These are phyloP conservation scores for Madurella fahalii DNA, from an alignment of 2,329 filamentous ascomycete genomes.

Conservation along the genomic window DNA sequence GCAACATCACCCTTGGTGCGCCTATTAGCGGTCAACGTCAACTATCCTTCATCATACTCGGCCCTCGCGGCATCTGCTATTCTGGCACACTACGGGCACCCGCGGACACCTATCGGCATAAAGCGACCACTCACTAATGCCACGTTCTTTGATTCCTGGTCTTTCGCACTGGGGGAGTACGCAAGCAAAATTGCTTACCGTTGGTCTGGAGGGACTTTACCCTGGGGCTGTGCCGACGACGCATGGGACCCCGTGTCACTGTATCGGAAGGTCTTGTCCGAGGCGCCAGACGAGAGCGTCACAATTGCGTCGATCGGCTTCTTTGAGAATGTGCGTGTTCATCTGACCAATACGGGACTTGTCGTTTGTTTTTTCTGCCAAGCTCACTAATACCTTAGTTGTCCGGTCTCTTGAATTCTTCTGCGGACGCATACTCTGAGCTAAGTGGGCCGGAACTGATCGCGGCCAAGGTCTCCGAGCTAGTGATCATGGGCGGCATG, in stretches of 20 bases:
- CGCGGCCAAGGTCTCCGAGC: constrained; percentile 41
- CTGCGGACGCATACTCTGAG: constrained; percentile 36
- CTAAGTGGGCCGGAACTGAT: constrained; percentile 41
- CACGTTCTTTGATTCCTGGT: constrained; percentile 41
- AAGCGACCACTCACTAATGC: constrained; percentile 38
- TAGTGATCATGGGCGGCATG: constrained; percentile 50
- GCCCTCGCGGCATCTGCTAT: constrained; percentile 39
- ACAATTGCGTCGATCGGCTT: constrained; percentile 26
- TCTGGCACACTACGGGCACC: constrained; percentile 39
- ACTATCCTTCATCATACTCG: constrained; percentile 40
- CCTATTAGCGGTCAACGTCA: constrained; percentile 40
- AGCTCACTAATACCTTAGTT: constrained; percentile 26
- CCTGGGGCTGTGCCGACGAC: constrained; percentile 33
- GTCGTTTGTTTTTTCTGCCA: background rate
- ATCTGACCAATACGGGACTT: no score
- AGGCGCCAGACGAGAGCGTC: constrained; percentile 38
- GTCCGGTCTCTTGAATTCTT: constrained; percentile 43
- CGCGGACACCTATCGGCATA: constrained; percentile 36
- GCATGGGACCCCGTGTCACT: constrained; percentile 41
- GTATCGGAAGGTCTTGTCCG: constrained; percentile 42
- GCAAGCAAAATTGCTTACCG: constrained; percentile 43
- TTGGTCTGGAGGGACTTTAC: constrained; percentile 36
- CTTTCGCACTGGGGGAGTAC: constrained; percentile 41
- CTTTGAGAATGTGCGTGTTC: constrained; percentile 18
- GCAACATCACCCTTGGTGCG: constrained; percentile 34